Evolutionary conservation across 2,329 filamentous ascomycete species (phyloP).

Genomic region (Colletotrichum sp.): DNA sequence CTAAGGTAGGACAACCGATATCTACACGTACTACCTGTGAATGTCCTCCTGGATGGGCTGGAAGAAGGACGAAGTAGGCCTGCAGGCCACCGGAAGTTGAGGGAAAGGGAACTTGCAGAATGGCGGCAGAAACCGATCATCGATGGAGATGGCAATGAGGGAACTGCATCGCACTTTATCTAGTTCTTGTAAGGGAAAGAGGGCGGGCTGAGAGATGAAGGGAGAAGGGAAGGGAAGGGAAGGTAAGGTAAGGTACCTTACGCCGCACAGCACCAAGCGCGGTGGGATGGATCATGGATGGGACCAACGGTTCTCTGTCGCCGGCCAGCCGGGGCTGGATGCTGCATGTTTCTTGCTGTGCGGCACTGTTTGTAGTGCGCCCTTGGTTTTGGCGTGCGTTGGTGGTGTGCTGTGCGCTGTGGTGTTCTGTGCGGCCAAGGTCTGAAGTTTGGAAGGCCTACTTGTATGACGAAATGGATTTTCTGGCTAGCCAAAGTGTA

Average conservation of each 20-base stretch:
- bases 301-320: not conserved
- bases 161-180: not conserved
- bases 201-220: not conserved
- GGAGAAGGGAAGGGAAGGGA: not conserved
- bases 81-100: not conserved
- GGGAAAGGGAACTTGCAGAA: not conserved
- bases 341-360: not conserved
- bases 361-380: not conserved
- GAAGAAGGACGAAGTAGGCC: not conserved
- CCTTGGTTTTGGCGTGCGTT: not conserved
- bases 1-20: not conserved
- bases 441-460: not conserved
- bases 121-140: not conserved
- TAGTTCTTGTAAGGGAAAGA: not conserved
- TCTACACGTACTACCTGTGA: not conserved
- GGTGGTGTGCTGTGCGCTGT: not conserved
- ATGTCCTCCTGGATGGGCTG: not conserved
- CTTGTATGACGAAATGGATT: constrained; percentile 15
- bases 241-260: too few relatives aligned
- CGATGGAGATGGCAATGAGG: not conserved
- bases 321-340: not conserved
- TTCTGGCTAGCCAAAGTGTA: not conserved
- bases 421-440: not conserved
- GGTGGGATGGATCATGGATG: not conserved
- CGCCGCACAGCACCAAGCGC: not conserved